Evolutionary conservation across 495 filamentous ascomycete genomes (phyloP).

Genomic region (Lasiosphaeris hirsuta): DNA sequence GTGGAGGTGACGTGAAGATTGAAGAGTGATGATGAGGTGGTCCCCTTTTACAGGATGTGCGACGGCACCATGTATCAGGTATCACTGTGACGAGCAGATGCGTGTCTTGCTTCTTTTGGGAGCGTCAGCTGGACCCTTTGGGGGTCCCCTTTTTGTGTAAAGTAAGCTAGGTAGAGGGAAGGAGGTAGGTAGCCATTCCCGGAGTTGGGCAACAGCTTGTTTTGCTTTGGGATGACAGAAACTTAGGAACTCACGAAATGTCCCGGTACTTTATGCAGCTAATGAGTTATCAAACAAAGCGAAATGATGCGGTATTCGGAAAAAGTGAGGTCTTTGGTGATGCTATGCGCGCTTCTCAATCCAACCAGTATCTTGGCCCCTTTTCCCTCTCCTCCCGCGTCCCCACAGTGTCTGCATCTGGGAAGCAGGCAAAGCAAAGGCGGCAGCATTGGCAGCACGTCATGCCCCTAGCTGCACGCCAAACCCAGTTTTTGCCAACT

Average conservation of each 20-base stretch:
- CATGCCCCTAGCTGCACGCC: background rate
- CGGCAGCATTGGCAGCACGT: background rate
- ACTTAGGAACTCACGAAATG: background rate
- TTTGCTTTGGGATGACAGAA: background rate
- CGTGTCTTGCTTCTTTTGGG: conserved; percentile 8
- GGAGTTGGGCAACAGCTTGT: background rate
- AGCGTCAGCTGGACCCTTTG: conserved; percentile 6
- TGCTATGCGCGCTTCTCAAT: too few relatives aligned
- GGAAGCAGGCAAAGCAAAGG: too few relatives aligned
- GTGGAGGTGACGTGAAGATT: conserved; percentile 48
- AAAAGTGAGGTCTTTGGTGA: background rate
- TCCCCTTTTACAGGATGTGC: background rate
- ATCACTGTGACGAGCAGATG: conserved; percentile 1
- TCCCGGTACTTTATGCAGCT: conserved; percentile 16
- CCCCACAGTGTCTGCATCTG: too few relatives aligned
- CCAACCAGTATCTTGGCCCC: too few relatives aligned
- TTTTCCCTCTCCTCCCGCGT: too few relatives aligned
- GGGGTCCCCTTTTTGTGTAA: background rate
- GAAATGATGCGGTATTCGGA: background rate
- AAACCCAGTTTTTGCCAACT: background rate
- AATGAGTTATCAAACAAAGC: conserved; percentile 9
- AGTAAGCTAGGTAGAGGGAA: too few relatives aligned
- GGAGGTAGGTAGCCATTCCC: background rate
- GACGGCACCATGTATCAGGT: background rate
- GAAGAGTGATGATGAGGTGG: conserved; percentile 28